Evolutionary conservation across 495 filamentous ascomycete species (phyloP), one percentile per base, ranked within the genome.

Genomic region (Aspergillus steynii): DNA sequence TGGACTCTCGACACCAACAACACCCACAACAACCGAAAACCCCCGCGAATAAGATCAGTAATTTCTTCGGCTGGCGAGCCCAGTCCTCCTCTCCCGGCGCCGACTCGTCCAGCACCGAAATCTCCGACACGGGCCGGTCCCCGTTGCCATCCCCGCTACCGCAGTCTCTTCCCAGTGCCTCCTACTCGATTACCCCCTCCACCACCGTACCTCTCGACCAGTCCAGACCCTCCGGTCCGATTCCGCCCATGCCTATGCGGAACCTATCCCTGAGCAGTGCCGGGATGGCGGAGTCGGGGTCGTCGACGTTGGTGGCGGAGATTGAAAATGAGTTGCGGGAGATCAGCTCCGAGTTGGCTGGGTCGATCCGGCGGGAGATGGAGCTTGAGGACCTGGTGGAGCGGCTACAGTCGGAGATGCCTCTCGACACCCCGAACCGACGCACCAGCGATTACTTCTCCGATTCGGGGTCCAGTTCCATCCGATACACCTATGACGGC

Each of bases 391-490:
- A 99, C 68, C 77, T 97, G 50, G 87, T 98, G 2, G 95, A 99
- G 62, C 82, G 89, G 58, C 74, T 96, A 65, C 92, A 96, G 73
- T 76, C 85, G 37, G 93, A 96, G 65, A 83, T 86, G 58, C 82
- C 84, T 2, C 54, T 68, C 50, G 59, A 71, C 54, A 63, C 55
- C 6, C 67, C 67, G 1, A 88, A 86, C 61, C 88, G 88, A 70
- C 85, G 94, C 55, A 97, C 92, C 4, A 99, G 95, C 72, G 95
- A 99, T 74, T 98, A 99, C 75, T 99, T 93, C 71, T 99, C 95
- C 0, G 95, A 99, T 70, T 96, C 92, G 1, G 95, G 96, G 50
- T 89, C 89, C 51, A 93, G 92, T 71, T 93, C 93, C 4, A 83
- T 89, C 56, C 86, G 92, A 66, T 91, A 89, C 76, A 66, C 83